Base-by-base conservation (phyloP, 2,329 filamentous ascomycete genomes). In the Xylaria sp. region DNA sequence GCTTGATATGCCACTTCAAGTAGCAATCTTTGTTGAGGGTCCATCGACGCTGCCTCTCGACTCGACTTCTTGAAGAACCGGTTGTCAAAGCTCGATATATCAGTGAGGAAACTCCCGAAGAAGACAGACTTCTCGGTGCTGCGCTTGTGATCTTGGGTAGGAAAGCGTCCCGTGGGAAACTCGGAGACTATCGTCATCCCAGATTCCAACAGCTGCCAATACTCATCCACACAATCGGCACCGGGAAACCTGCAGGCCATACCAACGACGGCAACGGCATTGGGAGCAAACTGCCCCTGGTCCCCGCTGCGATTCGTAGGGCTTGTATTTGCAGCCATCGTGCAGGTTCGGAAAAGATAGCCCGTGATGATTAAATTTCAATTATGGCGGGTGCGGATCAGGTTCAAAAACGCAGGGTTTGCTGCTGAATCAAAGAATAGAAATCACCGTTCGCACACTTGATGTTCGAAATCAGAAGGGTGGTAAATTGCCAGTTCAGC, bases 11-110 rank as follows among this genome's bases (percentile, higher is more conserved):
- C 64, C 1, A 51, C 57, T 44, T 66, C 63, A 2, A 68, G 42
- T 7, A 66, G 49, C 1, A 65, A 44, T 30, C 66, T 53, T 34
- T 67, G 62, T 48, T 66, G 63, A 4, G 63, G 66, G 49, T 68
- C 66, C 52, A 55, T 62, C 0, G 65, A 57, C 6, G 54, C 42
- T 2, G 50, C 58, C 30, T 70, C 67, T 10, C 65, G 60, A 0
- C 65, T 58, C 8, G 50, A 62, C 50, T 65, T 66, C 39, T 64
- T 63, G 56, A 69, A 69, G 58, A 69, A 72, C 37, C 68, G 66
- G 23, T 70, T 65, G 34, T 69, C 69, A 34, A 70, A 72, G 4
- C 54, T 59, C 11, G 10, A 13, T 6, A n/a, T 6, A 16, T 46
- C 42, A 5, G 5, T 16, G 2, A 46, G 42, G 4, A 46, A 46